Conservation (phyloP, 2,329 filamentous ascomycete species). For the Fusarium verrucosum region DNA sequence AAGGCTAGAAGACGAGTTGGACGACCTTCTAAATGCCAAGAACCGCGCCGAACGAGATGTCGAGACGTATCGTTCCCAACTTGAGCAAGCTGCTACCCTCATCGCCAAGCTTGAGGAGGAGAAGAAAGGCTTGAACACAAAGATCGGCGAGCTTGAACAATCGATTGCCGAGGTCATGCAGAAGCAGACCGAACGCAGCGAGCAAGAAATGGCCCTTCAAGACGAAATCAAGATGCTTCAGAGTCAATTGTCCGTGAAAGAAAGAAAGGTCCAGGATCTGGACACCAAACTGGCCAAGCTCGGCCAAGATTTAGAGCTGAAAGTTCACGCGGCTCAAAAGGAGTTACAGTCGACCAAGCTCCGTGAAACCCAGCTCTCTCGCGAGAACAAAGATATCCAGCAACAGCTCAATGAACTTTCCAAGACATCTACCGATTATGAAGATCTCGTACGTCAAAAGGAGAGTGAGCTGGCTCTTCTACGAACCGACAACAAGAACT, state of each 20-base stretch:
- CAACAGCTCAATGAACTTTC: slow-evolving; percentile 88
- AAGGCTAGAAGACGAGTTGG: slow-evolving; percentile 90
- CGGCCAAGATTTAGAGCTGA: slow-evolving; percentile 89
- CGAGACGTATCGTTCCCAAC: slow-evolving; percentile 78
- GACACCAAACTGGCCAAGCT: slow-evolving; percentile 84
- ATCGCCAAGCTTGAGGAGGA: slow-evolving; percentile 88
- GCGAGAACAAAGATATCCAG: slow-evolving; percentile 84
- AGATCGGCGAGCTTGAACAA: slow-evolving; percentile 73
- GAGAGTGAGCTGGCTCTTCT: slow-evolving; percentile 91
- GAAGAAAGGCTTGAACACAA: slow-evolving; percentile 76
- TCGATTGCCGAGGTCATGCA: slow-evolving; percentile 76
- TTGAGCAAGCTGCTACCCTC: slow-evolving; percentile 90
- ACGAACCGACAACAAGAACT: slow-evolving; percentile 83
- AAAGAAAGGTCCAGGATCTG: slow-evolving; percentile 87
- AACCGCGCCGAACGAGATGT: slow-evolving; percentile 88
- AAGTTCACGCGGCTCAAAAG: slow-evolving; percentile 79
- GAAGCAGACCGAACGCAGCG: slow-evolving; percentile 76
- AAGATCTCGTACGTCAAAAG: slow-evolving; percentile 91
- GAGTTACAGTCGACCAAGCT: slow-evolving; percentile 79
- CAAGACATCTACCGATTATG: slow-evolving; percentile 91
- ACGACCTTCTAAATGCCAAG: slow-evolving; percentile 87
- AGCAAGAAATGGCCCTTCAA: slow-evolving; percentile 77
- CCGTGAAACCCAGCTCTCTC: slow-evolving; percentile 77
- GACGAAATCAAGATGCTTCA: slow-evolving; percentile 92
- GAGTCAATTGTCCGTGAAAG: slow-evolving; percentile 88